Conservation (phyloP, 1,139 yeast species). For the Blastobotrys indianensis region DNA sequence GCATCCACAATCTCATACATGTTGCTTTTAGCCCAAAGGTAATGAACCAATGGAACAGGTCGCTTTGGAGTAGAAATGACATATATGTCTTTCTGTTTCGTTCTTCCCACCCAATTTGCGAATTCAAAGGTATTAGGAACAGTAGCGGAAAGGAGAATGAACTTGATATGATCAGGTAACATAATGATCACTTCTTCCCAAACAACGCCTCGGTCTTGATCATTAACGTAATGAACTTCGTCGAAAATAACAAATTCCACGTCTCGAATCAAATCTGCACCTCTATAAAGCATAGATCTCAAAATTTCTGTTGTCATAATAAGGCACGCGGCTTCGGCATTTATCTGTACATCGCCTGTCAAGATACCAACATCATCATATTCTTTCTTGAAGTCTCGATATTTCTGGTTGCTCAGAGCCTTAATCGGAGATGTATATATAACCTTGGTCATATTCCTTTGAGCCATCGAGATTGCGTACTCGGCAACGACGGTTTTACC, state of each 20-base stretch:
- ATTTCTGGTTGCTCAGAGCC: conserved; percentile 89
- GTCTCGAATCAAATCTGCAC: conserved; percentile 93
- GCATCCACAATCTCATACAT: conserved; percentile 70
- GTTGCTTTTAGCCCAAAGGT: conserved; percentile 67
- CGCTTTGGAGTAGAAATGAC: conserved; percentile 94
- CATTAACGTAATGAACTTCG: conserved; percentile 96
- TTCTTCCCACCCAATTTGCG: conserved; percentile 98
- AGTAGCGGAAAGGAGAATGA: conserved; percentile 85
- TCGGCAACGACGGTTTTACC: conserved; percentile 93
- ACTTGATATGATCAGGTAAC: conserved; percentile 92
- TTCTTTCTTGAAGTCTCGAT: conserved; percentile 80
- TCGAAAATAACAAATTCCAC: conserved; percentile 97
- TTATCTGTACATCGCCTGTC: conserved; percentile 97
- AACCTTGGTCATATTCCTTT: conserved; percentile 83
- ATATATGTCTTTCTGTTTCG: conserved; percentile 90
- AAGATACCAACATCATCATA: conserved; percentile 91
- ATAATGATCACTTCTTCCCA: conserved; percentile 98
- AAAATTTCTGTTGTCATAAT: conserved; percentile 98
- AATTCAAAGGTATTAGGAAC: conserved; percentile 97
- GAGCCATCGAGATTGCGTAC: conserved; percentile 90
- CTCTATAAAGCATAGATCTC: conserved; percentile 91
- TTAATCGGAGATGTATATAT: conserved; percentile 92
- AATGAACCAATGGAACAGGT: conserved; percentile 90
- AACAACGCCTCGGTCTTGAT: conserved; percentile 95
- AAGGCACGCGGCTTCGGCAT: conserved; percentile 93